phyloP scores from a whole-genome alignment of 1,139 yeast species.

The Pichia sp. region DNA sequence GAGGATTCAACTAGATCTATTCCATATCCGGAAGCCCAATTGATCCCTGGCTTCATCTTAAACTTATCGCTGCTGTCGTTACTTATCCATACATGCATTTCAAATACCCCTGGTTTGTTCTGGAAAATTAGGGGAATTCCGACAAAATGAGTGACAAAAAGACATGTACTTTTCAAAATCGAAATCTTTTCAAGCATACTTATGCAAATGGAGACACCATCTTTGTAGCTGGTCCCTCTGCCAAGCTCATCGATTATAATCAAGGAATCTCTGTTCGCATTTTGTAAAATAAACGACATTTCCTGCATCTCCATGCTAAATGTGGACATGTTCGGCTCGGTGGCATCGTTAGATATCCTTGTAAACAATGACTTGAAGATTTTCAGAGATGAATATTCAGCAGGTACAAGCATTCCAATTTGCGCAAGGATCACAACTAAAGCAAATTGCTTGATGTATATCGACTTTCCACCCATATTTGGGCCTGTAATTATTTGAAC shows the following conservation, averaged over 20 bases:
- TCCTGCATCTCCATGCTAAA: constrained; percentile 49
- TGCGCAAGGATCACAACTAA: constrained; percentile 45
- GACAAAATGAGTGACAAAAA: constrained; percentile 39
- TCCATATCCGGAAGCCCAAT: constrained; percentile 26
- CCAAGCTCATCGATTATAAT: constrained; percentile 51
- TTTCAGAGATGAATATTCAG: constrained; percentile 39
- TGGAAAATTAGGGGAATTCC: constrained; percentile 35
- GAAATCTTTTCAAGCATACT: constrained; percentile 37
- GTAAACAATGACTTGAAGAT: constrained; percentile 41
- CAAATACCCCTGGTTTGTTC: constrained; percentile 18
- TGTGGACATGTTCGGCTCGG: constrained; percentile 41
- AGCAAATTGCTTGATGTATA: constrained; percentile 46
- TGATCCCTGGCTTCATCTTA: constrained; percentile 25
- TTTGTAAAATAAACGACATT: constrained; percentile 39
- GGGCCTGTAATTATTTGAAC: constrained; percentile 44
- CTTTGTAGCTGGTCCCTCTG: constrained; percentile 42
- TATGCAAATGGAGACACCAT: constrained; percentile 39
- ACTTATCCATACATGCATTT: constrained; percentile 29
- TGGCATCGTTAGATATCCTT: constrained; percentile 42
- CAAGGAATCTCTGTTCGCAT: constrained; percentile 34
- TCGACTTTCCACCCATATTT: constrained; percentile 54
- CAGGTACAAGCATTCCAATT: constrained; percentile 49
- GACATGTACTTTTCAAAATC: constrained; percentile 29
- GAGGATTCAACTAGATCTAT: constrained; percentile 32
- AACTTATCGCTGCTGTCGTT: constrained; percentile 32